Conservation (phyloP, 352 stramenopile genomes). For the Aphanomyces stellatus region DNA sequence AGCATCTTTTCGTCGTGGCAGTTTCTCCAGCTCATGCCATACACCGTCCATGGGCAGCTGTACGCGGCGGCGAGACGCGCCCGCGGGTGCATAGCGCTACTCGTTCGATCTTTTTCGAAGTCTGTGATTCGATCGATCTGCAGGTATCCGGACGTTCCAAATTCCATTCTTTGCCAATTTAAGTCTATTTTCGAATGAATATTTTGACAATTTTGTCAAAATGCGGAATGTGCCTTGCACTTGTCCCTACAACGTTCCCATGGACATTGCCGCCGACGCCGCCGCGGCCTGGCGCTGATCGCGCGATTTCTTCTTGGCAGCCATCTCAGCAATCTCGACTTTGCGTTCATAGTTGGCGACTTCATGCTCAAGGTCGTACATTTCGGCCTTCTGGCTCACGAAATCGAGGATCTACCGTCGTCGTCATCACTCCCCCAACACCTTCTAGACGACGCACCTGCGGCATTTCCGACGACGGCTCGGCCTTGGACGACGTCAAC, state of each 20-base stretch:
- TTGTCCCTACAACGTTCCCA: background rate
- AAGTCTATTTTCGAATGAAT: no score
- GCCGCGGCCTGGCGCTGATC: conserved; percentile 1
- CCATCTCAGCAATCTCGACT: conserved; percentile 87
- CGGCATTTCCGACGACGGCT: conserved; percentile 77
- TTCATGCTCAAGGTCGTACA: conserved; percentile 80
- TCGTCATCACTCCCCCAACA: no score
- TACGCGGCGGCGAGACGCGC: conserved; percentile 3
- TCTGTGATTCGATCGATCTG: no score
- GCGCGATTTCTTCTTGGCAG: conserved; percentile 35
- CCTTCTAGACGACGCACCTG: conserved; percentile 29
- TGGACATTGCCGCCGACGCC: no score
- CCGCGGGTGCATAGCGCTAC: background rate
- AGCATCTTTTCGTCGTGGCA: background rate
- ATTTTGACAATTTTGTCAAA: background rate
- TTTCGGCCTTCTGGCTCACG: conserved; percentile 81
- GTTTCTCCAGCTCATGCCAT: conserved; percentile 20
- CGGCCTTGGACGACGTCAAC: conserved; percentile 52
- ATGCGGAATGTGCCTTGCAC: background rate
- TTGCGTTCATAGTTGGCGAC: conserved; percentile 91
- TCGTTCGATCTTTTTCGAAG: conserved; percentile 1
- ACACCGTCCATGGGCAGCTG: conserved; percentile 13
- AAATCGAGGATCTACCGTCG: conserved; percentile 84
- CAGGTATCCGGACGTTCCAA: no score
- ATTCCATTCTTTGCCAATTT: no score